Base-by-base conservation (phyloP, 768 basidiomycete species). In the Trametes cubensis region DNA sequence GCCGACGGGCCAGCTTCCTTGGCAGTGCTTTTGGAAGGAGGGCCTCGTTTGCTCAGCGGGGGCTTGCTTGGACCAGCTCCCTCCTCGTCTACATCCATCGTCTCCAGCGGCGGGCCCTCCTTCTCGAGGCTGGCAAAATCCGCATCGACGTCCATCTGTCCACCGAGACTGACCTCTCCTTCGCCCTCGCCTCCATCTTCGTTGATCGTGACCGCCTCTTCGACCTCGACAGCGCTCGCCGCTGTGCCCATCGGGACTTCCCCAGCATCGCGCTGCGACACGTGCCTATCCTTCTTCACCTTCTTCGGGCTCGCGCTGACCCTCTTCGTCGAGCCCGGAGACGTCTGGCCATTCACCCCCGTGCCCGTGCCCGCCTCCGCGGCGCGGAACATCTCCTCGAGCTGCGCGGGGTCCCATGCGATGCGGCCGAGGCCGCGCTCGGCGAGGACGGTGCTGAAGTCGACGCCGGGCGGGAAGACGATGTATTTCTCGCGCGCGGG, bases 401-500 rank as follows among this genome's bases (percentile, higher is more conserved):
- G 71, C 70, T 66, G 74, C 47, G 28, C 74, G 64, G 66, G 66
- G 42, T 73, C 71, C 46, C 71, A 64, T 17, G 53, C 64, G 14
- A 69, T 64, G 20, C 67, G 63, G 1, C 69, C 71, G 26, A 71
- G 56, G 0, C 69, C 70, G 13, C 62, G 71, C 60, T 76, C 70
- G 21, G 74, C 76, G 23, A 84, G 63, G 13, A 80, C 63, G 50
- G 69, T 71, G 23, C 79, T 78, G 70, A 89, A 91, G 70, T 94
- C 86, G 45, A 90, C 73, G 13, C 87, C 86, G 0, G 80, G 78
- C 0, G 90, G 86, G 64, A 89, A 93, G 26, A 79, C 69, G 62
- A 87, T 83, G 73, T 93, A 94, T 58, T 86, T 87, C 52, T 85
- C 83, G 18, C 80, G 73, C 0, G 82, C 86, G 14, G 84, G 81